Base-by-base conservation (phyloP, 2,329 filamentous ascomycete species). In the Cladophialophora immunda region DNA sequence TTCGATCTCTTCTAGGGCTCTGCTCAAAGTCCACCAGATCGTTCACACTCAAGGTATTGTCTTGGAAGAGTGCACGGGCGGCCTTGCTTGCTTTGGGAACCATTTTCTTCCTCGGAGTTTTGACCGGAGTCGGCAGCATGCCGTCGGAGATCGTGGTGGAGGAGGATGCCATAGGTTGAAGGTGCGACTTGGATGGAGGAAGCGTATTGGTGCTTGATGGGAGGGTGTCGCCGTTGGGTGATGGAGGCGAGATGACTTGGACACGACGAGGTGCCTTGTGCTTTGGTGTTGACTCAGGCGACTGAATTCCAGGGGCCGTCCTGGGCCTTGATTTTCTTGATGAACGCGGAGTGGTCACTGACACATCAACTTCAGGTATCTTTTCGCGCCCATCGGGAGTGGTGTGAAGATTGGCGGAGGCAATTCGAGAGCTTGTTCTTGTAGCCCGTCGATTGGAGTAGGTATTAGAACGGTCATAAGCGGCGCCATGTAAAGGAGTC, bases 61-160 rank as follows among this genome's bases (percentile, higher is more conserved):
- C 78, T 68, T 82, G 83, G 74, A 87, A 88, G 30, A 87, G 77
- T 30, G 84, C 79, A 66, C 87, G 84, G 30, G 86, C 83, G 38
- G 85, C 82, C 60, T 84, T 74, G 65, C 82, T 78, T 59, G 84
- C 73, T 65, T 83, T 79, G 15, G 77, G 73, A 25, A 82, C 73
- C 2, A 79, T 74, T 70, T 85, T 85, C 78, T 87, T 88, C 73
- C 81, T 81, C 9, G 87, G 87, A 9, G 87, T 89, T 77, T 89
- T 89, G 52, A 83, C 82, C 19, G 87, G 87, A 25, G 87, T 89
- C 2, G 86, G 87, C 17, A 89, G 80, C 81, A 87, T 85, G 58
- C 77, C 79, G 59, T 74, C 74, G 52, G 78, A 74, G 62, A 76
- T 77, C 34, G 68, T 77, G 67, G 75, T 71, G 50, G 71, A 68